Evolutionary conservation across 106 monocot genomes (phyloP).

Genomic region (Vanilla planifolia): DNA sequence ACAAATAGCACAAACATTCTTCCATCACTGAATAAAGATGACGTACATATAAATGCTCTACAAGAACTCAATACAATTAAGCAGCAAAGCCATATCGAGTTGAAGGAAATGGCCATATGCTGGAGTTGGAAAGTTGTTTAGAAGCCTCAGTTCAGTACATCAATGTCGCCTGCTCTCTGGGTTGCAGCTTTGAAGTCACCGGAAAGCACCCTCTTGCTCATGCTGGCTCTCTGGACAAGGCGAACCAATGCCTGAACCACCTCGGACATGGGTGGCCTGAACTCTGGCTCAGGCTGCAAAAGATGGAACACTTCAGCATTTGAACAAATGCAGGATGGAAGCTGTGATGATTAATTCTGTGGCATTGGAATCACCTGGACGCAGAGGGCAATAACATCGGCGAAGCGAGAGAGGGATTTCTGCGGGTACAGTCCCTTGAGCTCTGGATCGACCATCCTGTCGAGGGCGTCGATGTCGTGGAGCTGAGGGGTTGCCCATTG

Average conservation of each 20-base stretch:
- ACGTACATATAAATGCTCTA: no score
- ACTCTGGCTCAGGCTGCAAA: conserved; percentile 54
- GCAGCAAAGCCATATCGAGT: no score
- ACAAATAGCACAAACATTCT: no score
- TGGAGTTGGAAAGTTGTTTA: no score
- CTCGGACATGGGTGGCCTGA: conserved; percentile 70
- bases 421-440: conserved; percentile 88
- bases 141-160: background rate
- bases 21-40: no score
- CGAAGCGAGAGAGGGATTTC: conserved; percentile 92
- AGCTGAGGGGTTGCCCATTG: conserved; percentile 93
- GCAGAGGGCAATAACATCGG: conserved; percentile 86
- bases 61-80: no score
- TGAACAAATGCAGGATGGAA: background rate
- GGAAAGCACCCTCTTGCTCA: conserved; percentile 43
- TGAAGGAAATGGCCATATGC: no score
- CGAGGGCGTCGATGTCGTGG: conserved; percentile 89
- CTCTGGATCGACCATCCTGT: conserved; percentile 88
- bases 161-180: background rate
- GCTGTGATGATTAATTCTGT: background rate
- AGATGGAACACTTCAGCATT: background rate
- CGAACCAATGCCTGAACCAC: conserved; percentile 65
- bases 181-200: conserved; percentile 10
- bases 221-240: conserved; percentile 53
- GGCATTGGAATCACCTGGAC: conserved; percentile 54